Conservation (phyloP, 192 early-diverging fungal genomes). For the Entomortierella chlamydospora region DNA sequence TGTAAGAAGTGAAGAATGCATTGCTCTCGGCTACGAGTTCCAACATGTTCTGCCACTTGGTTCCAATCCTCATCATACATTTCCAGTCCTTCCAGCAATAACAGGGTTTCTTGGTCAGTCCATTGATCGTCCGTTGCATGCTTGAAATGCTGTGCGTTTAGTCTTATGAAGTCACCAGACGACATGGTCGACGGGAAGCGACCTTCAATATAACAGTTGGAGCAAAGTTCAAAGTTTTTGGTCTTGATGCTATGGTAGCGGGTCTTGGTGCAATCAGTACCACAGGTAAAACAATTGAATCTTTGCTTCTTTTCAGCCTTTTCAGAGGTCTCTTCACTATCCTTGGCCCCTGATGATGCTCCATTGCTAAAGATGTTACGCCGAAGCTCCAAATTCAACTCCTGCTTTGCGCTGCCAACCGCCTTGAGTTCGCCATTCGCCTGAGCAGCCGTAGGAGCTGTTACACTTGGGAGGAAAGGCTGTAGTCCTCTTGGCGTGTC, state of each 20-base stretch:
- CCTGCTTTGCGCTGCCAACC: slow-evolving; percentile 24
- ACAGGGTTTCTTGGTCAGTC: slow-evolving; percentile 87
- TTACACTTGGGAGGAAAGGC: slow-evolving; percentile 81
- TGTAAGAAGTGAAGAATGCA: slow-evolving; percentile 91
- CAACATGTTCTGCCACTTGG: slow-evolving; percentile 92
- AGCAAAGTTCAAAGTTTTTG: slow-evolving; percentile 82
- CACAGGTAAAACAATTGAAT: slow-evolving; percentile 86
- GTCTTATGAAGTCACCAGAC: slow-evolving; percentile 89
- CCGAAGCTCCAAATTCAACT: slow-evolving; percentile 61
- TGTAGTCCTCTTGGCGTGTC: slow-evolving; percentile 89
- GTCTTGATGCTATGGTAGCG: slow-evolving; percentile 87
- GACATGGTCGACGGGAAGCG: slow-evolving; percentile 87
- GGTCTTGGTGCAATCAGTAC: slow-evolving; percentile 80
- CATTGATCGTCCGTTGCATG: slow-evolving; percentile 75
- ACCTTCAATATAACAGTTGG: slow-evolving; percentile 91
- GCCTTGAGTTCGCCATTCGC: slow-evolving; percentile 32
- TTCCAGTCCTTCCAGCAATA: slow-evolving; percentile 94
- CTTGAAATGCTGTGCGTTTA: slow-evolving; percentile 65
- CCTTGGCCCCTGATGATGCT: slow-evolving; percentile 34
- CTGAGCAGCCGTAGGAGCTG: slow-evolving; percentile 43
- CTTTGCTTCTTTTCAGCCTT: slow-evolving; percentile 43
- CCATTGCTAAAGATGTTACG: slow-evolving; percentile 60
- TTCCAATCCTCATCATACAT: slow-evolving; percentile 96
- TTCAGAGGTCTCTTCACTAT: slow-evolving; percentile 53
- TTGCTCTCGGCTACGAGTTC: slow-evolving; percentile 89